phyloP scores from a whole-genome alignment of 805 yeast species.

The Brettanomyces bruxellensis region DNA sequence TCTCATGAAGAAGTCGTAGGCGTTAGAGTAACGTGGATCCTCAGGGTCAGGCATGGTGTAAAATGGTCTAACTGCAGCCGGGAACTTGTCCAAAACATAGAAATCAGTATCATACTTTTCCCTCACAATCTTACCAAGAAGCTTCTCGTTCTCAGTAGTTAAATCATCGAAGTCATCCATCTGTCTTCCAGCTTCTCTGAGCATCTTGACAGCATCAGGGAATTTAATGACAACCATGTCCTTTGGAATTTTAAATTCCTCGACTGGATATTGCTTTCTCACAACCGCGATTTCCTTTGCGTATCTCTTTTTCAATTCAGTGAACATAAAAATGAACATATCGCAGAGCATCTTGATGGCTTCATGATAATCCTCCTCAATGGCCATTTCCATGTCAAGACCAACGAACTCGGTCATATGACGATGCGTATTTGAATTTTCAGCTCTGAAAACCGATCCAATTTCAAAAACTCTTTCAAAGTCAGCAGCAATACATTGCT shows the following conservation, averaged over 20 bases:
- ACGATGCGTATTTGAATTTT: slow-evolving; percentile 97
- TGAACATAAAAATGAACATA: slow-evolving; percentile 81
- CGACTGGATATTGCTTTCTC: slow-evolving; percentile 93
- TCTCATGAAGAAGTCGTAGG: slow-evolving; percentile 99
- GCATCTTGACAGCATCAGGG: slow-evolving; percentile 83
- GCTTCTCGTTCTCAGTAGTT: slow-evolving; percentile 89
- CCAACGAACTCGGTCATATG: slow-evolving; percentile 99
- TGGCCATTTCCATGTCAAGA: slow-evolving; percentile 94
- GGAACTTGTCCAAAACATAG: slow-evolving; percentile 97
- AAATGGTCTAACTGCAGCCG: slow-evolving; percentile 93
- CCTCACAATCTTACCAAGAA: slow-evolving; percentile 83
- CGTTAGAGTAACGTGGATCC: slow-evolving; percentile 89
- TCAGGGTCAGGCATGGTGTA: slow-evolving; percentile 98
- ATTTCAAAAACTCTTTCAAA: slow-evolving; percentile 93
- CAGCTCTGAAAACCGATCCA: slow-evolving; percentile 98
- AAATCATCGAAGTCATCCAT: slow-evolving; percentile 86
- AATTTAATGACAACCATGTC: slow-evolving; percentile 85
- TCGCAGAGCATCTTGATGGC: slow-evolving; percentile 48
- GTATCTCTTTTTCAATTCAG: slow-evolving; percentile 72
- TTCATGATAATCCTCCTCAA: slow-evolving; percentile 97
- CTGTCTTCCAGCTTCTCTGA: slow-evolving; percentile 79
- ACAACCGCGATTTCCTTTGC: slow-evolving; percentile 80
- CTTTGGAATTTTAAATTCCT: slow-evolving; percentile 90
- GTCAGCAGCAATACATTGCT: slow-evolving; percentile 96
- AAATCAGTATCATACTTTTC: slow-evolving; percentile 96